phyloP scores from a whole-genome alignment of 139 green algal species.

The Chlorella sp. region DNA sequence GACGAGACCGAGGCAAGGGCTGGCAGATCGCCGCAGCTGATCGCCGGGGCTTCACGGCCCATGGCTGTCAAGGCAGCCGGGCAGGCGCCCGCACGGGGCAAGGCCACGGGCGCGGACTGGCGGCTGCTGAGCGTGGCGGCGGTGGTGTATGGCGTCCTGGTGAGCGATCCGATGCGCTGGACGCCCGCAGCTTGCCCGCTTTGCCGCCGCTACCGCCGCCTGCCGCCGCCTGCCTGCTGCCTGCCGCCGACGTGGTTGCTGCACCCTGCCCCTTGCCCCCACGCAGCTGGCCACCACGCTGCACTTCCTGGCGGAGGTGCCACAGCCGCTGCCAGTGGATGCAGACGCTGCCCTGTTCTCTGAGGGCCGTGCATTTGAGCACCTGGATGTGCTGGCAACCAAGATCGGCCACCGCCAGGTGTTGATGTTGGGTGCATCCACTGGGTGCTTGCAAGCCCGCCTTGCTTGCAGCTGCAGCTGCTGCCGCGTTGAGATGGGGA shows the following conservation, averaged over 20 bases:
- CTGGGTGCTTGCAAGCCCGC: neutral
- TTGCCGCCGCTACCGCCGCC: neutral
- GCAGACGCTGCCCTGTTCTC: constrained; percentile 48
- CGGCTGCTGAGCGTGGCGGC: neutral
- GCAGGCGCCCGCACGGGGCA: neutral
- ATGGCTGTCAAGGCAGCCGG: neutral
- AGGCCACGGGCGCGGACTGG: neutral
- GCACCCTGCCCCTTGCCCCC: neutral
- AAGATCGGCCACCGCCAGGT: constrained; percentile 59
- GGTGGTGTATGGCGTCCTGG: neutral
- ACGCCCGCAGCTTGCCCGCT: too few relatives aligned
- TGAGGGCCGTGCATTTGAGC: constrained; percentile 59
- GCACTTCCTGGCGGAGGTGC: neutral
- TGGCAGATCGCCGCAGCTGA: too few relatives aligned
- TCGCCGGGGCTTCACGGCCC: too few relatives aligned
- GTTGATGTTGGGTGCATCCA: neutral
- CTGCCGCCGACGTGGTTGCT: too few relatives aligned
- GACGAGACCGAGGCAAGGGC: too few relatives aligned
- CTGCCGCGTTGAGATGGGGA: too few relatives aligned
- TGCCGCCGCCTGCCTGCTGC: neutral
- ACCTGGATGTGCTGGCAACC: constrained; percentile 50
- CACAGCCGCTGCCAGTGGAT: constrained; percentile 26
- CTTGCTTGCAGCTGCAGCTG: neutral
- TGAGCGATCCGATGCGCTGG: neutral
- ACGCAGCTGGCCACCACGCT: neutral